phyloP scores from a whole-genome alignment of 176 grass and related monocot species.

The Echinochloa phyllopogon region DNA sequence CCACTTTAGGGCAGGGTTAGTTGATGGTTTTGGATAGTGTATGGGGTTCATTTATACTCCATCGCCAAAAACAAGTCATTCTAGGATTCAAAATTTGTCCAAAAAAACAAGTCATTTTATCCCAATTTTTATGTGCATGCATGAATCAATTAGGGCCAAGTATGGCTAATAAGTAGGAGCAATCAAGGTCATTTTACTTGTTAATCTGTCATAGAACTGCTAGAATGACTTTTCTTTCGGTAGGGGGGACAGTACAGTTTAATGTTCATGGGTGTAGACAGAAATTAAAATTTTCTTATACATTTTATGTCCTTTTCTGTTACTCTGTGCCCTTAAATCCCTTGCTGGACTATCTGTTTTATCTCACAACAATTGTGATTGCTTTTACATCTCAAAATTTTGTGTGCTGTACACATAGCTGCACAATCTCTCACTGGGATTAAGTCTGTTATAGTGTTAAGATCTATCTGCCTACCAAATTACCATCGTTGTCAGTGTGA shows the following conservation, averaged over 20 bases:
- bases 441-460: neutral
- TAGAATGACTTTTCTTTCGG: too few relatives aligned
- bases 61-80: too few relatives aligned
- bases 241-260: neutral
- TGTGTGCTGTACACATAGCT: neutral
- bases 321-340: neutral
- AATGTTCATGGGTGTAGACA: neutral
- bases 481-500: neutral
- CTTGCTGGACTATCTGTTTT: neutral
- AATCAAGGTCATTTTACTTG: too few relatives aligned
- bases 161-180: too few relatives aligned
- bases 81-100: too few relatives aligned
- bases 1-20: neutral
- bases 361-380: neutral
- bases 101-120: too few relatives aligned
- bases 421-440: neutral
- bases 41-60: neutral
- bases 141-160: too few relatives aligned
- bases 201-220: too few relatives aligned
- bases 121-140: too few relatives aligned
- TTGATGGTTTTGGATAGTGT: neutral
- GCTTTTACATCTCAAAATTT: neutral
- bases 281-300: neutral
- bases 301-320: too few relatives aligned
- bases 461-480: neutral